These are phyloP conservation scores for Phytophthora macrochlamydospora DNA, from an alignment of 352 stramenopile genomes.

Conservation along the genomic window DNA sequence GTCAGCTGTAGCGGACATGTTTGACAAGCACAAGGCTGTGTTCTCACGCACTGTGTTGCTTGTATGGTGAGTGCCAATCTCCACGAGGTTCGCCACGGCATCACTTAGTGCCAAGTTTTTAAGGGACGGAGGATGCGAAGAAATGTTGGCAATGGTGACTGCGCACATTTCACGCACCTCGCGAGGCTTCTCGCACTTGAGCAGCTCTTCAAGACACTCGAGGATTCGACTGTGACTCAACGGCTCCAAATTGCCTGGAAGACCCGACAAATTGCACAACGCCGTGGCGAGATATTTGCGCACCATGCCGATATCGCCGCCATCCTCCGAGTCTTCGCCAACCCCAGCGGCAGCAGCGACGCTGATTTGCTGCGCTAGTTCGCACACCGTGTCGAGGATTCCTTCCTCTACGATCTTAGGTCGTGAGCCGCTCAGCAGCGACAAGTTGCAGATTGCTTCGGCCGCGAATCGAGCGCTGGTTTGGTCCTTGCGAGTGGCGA, in stretches of 20 bases:
- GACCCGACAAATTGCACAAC: constrained; percentile 81
- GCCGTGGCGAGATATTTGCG: constrained; percentile 72
- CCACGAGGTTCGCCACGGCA: constrained; percentile 66
- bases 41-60: constrained; percentile 73
- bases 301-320: constrained; percentile 31
- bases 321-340: constrained; percentile 24
- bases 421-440: constrained; percentile 64
- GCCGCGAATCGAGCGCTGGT: constrained; percentile 62
- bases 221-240: constrained; percentile 72
- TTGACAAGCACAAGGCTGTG: constrained; percentile 73
- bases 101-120: constrained; percentile 74
- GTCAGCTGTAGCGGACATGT: constrained; percentile 67
- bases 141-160: constrained; percentile 79
- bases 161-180: constrained; percentile 72
- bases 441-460: constrained; percentile 82
- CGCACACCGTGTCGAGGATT: constrained; percentile 77
- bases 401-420: constrained; percentile 82
- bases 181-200: constrained; percentile 72
- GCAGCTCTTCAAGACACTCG: constrained; percentile 74
- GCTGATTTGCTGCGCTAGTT: constrained; percentile 50
- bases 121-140: constrained; percentile 58
- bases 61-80: constrained; percentile 48
- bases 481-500: constrained; percentile 70
- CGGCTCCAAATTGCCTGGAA: constrained; percentile 68
- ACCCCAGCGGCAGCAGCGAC: constrained; percentile 3